Conservation (phyloP, 306 rosid genomes). For the Vigna reflexopilosa region DNA sequence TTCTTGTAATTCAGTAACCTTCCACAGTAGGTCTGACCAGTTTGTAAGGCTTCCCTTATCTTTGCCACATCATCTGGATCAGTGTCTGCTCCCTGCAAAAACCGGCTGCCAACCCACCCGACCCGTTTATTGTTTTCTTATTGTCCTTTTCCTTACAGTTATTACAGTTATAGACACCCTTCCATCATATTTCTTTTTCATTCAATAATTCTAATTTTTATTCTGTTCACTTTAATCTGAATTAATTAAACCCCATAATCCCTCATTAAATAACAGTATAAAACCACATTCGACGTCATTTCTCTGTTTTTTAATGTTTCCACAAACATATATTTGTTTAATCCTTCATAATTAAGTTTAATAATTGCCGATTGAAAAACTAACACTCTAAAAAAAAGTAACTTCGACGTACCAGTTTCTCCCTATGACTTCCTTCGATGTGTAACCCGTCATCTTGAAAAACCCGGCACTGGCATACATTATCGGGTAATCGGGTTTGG, state of each 20-base stretch:
- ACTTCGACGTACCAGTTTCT: conserved; percentile 67
- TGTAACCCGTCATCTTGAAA: conserved; percentile 94
- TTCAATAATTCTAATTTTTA: too few species aligned
- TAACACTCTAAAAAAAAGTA: too few species aligned
- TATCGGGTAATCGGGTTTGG: conserved; percentile 91
- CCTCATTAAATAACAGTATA: too few species aligned
- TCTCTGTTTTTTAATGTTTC: too few species aligned
- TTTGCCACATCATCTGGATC: conserved; percentile 85
- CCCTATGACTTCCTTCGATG: conserved; percentile 89
- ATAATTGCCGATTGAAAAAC: too few species aligned
- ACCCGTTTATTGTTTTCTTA: conserved; percentile 15
- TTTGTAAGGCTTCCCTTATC: conserved; percentile 69
- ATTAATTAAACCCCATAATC: too few species aligned
- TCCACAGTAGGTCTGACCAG: conserved; percentile 74
- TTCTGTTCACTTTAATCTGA: too few species aligned
- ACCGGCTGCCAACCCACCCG: conserved; percentile 69
- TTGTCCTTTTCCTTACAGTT: conserved; percentile 40
- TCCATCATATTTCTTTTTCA: neutral
- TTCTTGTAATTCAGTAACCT: conserved; percentile 94
- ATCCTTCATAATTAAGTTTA: too few species aligned
- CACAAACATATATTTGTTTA: too few species aligned
- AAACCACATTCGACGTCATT: too few species aligned
- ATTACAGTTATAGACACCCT: conserved; percentile 15
- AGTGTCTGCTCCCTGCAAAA: conserved; percentile 88
- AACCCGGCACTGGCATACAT: conserved; percentile 96